Conservation (phyloP, 78 protist species). For the Cavenderia fasciculata region DNA sequence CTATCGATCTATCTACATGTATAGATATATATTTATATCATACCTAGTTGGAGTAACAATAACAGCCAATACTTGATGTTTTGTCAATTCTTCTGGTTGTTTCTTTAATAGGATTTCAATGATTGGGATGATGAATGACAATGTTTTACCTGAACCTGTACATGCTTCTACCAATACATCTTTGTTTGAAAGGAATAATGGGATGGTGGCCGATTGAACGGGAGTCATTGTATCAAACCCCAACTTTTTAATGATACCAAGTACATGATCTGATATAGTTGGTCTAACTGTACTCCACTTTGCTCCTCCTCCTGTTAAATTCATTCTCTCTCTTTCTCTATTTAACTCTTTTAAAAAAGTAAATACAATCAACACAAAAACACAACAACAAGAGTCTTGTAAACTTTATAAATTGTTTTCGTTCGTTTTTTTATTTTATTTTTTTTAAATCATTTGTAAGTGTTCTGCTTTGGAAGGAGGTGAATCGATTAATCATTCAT, state of each 20-base stretch:
- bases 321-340: no score
- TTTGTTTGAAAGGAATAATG: constrained; percentile 84
- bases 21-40: background rate
- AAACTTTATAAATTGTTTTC: no score
- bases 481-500: no score
- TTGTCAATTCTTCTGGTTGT: constrained; percentile 36
- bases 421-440: no score
- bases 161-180: constrained; percentile 90
- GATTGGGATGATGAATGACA: constrained; percentile 94
- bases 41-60: constrained; percentile 77
- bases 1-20: background rate
- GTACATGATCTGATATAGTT: background rate
- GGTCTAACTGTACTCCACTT: constrained; percentile 21
- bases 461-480: no score
- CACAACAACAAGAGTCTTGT: no score
- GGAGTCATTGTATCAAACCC: constrained; percentile 83
- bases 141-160: constrained; percentile 96
- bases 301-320: constrained; percentile 30
- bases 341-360: no score
- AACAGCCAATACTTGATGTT: constrained; percentile 46
- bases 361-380: no score
- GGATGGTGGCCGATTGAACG: constrained; percentile 83
- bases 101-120: constrained; percentile 81
- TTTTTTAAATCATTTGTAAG: no score
- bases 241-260: constrained; percentile 35